Conservation (phyloP, 2,329 filamentous ascomycete genomes). For the Huntiella bhutanensis region DNA sequence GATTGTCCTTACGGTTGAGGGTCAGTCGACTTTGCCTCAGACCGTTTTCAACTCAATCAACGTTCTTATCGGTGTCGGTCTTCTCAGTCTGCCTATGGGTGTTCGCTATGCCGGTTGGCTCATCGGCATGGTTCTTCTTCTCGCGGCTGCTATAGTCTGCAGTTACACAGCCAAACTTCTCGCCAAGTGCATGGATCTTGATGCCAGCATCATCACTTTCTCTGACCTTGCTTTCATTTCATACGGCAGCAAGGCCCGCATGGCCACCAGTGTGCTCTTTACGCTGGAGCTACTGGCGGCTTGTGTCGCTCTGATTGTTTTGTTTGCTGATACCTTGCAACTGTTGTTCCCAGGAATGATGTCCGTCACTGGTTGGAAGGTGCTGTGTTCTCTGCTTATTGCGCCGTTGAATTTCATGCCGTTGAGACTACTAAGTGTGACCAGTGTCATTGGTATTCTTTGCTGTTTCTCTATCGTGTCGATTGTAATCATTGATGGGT, state of each 20-base stretch:
- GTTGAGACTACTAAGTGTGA: constrained; percentile 67
- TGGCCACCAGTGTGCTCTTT: constrained; percentile 72
- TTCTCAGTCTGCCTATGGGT: constrained; percentile 75
- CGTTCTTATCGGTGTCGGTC: constrained; percentile 72
- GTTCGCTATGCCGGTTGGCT: constrained; percentile 80
- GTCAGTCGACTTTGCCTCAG: constrained; percentile 87
- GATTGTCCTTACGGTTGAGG: constrained; percentile 66
- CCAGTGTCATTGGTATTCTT: constrained; percentile 80
- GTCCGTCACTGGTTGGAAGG: constrained; percentile 59
- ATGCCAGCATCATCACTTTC: constrained; percentile 76
- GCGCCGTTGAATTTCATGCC: constrained; percentile 73
- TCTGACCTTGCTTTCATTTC: constrained; percentile 84
- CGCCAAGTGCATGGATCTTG: constrained; percentile 73
- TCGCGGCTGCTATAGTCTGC: constrained; percentile 56
- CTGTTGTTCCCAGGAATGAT: constrained; percentile 53
- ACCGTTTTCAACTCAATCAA: constrained; percentile 96
- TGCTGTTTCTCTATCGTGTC: constrained; percentile 75
- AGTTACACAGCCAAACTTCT: constrained; percentile 72
- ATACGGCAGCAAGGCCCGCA: constrained; percentile 63
- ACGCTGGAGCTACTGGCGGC: constrained; percentile 72
- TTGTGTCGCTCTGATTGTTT: constrained; percentile 69
- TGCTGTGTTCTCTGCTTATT: constrained; percentile 60
- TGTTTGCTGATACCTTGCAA: constrained; percentile 83
- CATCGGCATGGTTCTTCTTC: constrained; percentile 56
- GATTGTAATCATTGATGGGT: constrained; percentile 68